Evolutionary conservation across 2,329 filamentous ascomycete genomes (phyloP), one percentile per base, ranked within the genome.

Genomic region (Emericellopsis atlantica): DNA sequence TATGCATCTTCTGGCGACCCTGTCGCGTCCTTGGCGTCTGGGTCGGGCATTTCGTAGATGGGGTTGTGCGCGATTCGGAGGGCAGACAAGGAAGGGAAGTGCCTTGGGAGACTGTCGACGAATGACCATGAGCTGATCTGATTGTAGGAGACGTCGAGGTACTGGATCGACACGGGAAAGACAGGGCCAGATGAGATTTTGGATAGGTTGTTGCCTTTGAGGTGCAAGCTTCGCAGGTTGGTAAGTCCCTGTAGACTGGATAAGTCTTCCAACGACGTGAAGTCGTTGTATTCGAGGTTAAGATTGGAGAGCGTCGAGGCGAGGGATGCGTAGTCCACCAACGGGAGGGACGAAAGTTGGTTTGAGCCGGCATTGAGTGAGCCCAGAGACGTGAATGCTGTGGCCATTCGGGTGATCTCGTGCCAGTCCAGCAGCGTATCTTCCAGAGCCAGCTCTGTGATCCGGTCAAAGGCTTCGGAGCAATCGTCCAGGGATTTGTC

Each of bases 41-140:
- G 55, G 48, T 63, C 62, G 22, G 57, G 66, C 47, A 69, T 63
- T 41, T 80, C 68, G 60, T 86, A 93, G 18, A 96, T 70, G 5
- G 90, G 89, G 49, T 96, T 96, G 54, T 88, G 81, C 5, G 85
- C 79, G 45, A 95, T 76, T 14, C 89, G 83, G 32, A 98, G 73
- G 29, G 78, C 79, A 11, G 65, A 70, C 6, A 96, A 67, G 4
- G 79, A 76, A 0, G 92, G 90, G 48, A 94, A 86, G 43, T 76
- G 64, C 11, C 57, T 52, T 2, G 74, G 64, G 1, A 98, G 70
- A 5, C 66, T 56, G 51, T 94, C 79, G 48, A 95, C 68, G 55
- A 93, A 85, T 24, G 59, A 53, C 85, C 88, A 95, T 15, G 70
- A 69, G 14, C 67, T 56, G 24, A 90, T 69, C 14, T 69, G 60